Evolutionary conservation across 129 eudicot genomes (phyloP).

Genomic region (Deinandra increscens): DNA sequence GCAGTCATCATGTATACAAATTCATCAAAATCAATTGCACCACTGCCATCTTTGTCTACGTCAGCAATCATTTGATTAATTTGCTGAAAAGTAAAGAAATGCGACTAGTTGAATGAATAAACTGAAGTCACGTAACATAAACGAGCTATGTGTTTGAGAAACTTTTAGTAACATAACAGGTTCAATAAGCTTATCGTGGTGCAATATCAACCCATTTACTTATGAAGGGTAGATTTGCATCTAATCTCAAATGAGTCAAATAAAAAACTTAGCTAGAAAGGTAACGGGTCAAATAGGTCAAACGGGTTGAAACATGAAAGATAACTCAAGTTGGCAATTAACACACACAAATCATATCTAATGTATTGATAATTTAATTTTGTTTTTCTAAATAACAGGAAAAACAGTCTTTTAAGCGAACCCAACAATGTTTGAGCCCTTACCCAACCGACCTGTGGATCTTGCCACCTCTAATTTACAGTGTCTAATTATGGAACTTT

Average conservation of each 20-base stretch:
- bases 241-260: not conserved
- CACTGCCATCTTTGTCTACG: conserved; percentile 82
- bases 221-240: not conserved
- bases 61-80: conserved; percentile 79
- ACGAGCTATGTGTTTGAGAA: no score
- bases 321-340: no score
- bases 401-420: not conserved
- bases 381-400: not conserved
- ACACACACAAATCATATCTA: no score
- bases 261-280: no score
- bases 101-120: no score
- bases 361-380: not conserved
- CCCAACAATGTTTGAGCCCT: no score
- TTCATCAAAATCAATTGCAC: conserved; percentile 78
- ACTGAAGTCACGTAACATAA: no score
- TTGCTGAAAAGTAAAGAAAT: conserved; percentile 57
- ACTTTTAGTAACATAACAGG: no score
- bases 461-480: not conserved
- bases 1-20: conserved; percentile 86
- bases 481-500: not conserved
- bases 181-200: no score
- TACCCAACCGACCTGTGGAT: not conserved
- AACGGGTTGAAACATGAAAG: not conserved
- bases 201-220: not conserved
- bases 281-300: not conserved